These are phyloP conservation scores for Microascus cirrosus DNA, from an alignment of 2,329 filamentous ascomycete genomes.

Conservation along the genomic window DNA sequence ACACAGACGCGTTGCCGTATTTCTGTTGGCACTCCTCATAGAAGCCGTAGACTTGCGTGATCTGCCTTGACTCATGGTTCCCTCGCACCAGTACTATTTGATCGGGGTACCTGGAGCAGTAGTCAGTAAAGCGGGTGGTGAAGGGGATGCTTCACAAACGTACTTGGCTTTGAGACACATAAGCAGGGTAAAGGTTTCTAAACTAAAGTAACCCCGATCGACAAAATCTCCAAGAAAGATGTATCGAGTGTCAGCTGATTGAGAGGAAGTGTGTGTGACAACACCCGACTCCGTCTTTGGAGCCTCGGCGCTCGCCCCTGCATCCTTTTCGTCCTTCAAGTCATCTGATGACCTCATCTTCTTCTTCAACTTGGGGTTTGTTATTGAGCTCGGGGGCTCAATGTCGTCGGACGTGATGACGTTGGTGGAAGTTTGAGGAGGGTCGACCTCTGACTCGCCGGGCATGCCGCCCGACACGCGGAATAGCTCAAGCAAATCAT, in stretches of 20 bases:
- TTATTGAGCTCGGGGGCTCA: slow-evolving; percentile 82
- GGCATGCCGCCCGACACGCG: slow-evolving; percentile 95
- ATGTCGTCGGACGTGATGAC: slow-evolving; percentile 86
- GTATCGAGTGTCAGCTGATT: slow-evolving; percentile 44
- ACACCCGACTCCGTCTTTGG: slow-evolving; percentile 19
- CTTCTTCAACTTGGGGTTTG: slow-evolving; percentile 74
- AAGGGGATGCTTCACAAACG: neutral
- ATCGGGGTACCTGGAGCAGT: slow-evolving; percentile 67
- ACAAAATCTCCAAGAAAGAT: slow-evolving; percentile 80
- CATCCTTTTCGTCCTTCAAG: slow-evolving; percentile 33
- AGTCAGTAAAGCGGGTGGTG: slow-evolving; percentile 10
- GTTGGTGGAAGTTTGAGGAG: slow-evolving; percentile 56
- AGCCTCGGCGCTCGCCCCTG: slow-evolving; percentile 34
- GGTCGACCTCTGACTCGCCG: slow-evolving; percentile 61
- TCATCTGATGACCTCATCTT: slow-evolving; percentile 54
- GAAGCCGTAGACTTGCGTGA: slow-evolving; percentile 97
- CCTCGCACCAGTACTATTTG: slow-evolving; percentile 93
- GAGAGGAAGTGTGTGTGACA: slow-evolving; percentile 24
- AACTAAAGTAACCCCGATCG: slow-evolving; percentile 91
- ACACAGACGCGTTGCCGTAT: slow-evolving; percentile 98
- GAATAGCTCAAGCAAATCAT: slow-evolving; percentile 94
- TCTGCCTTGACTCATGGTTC: slow-evolving; percentile 95
- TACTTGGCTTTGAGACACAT: slow-evolving; percentile 80
- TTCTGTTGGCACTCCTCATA: slow-evolving; percentile 98
- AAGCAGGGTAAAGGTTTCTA: slow-evolving; percentile 94